Base-by-base conservation (phyloP, 352 stramenopile species). In the Vaucheria bursata region DNA sequence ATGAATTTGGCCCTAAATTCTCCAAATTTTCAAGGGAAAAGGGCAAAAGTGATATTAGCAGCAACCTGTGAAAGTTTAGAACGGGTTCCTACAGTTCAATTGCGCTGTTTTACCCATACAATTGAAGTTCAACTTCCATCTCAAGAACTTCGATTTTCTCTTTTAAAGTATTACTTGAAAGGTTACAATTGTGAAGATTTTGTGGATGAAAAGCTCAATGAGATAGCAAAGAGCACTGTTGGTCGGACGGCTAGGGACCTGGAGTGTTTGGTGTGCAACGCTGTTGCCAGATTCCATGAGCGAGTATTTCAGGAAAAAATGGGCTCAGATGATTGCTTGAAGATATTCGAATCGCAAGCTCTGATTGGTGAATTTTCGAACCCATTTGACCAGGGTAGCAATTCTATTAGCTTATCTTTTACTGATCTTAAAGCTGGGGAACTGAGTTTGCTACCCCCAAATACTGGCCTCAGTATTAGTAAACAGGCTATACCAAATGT, bases 71-170 rank as follows among this genome's bases (percentile, higher is more conserved):
- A 77, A 39, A 59, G 50, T 1, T 32, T 81, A 18, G 75, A 81
- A 52, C 67, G 67, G 8, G 71, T 81, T 36, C 75, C 75, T 5
- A 25, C 68, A 0, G 74, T 59, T 52, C 2, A 77, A 18, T 64
- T 49, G 18, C 71, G 68, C 38, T 77, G 67, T 35, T 81, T 81
- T 71, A 81, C 75, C 52, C 75, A 81, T 49, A 71, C 73, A 71
- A 52, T 81, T 37, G 53, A 70, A n/a, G 68, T 39, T 1, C 75
- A 69, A 0, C 68, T 77, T n/a, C 75, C 75, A 8, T 53, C 38
- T 18, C 69, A 81, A 36, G 59, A 29, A 18, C 75, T 81, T 50
- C 68, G 75, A 18, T 59, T 81, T 3, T 70, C 75, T 45, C 35
- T 81, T 35, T 64, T 81, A 59, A 34, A 73, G 38, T 45, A 81